A percentile compares a stretch with the other conserved stretches of the same genome.
phyloP scores from a whole-genome alignment of 2,329 filamentous ascomycete genomes.

The Aspergillus sp. region DNA sequence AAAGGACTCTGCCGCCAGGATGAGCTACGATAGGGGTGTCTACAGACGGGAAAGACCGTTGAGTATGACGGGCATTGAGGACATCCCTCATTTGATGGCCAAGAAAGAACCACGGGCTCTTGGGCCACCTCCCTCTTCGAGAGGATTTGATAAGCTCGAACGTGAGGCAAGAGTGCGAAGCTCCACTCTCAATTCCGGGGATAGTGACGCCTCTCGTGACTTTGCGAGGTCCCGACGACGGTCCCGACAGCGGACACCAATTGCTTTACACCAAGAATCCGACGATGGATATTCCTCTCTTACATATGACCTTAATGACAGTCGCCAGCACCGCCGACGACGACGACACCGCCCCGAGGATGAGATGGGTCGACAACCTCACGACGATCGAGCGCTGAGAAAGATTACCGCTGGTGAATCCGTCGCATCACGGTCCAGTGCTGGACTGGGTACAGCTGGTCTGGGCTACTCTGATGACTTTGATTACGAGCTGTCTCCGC shows the following conservation, averaged over 20 bases:
- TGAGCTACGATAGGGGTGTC: conserved; percentile 23
- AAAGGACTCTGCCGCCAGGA: conserved; percentile 36
- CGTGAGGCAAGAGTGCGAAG: conserved; percentile 20
- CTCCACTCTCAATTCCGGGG: conserved; percentile 14
- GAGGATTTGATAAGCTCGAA: conserved; percentile 34
- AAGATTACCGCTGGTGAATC: conserved; percentile 9
- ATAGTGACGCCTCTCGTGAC: conserved; percentile 30
- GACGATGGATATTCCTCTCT: conserved; percentile 35
- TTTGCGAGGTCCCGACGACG: conserved; percentile 29
- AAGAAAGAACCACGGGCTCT: conserved; percentile 24
- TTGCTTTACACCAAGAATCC: conserved; percentile 45
- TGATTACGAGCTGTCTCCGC: conserved; percentile 19
- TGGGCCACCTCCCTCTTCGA: conserved; percentile 33
- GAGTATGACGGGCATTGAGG: conserved; percentile 37
- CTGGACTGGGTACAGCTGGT: conserved; percentile 32
- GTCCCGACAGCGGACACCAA: conserved; percentile 39
- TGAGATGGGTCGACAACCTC: conserved; percentile 7
- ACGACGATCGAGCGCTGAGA: conserved; percentile 17
- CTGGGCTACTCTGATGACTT: conserved; percentile 31
- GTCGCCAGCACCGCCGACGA: conserved; percentile 35
- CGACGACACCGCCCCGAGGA: conserved; percentile 17
- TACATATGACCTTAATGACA: conserved; percentile 36
- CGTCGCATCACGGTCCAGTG: conserved; percentile 9
- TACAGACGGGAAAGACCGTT: conserved; percentile 29
- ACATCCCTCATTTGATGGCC: conserved; percentile 19